These are phyloP conservation scores for Malassezia sp. DNA, from an alignment of 1,284 basidiomycete genomes.

Conservation along the genomic window DNA sequence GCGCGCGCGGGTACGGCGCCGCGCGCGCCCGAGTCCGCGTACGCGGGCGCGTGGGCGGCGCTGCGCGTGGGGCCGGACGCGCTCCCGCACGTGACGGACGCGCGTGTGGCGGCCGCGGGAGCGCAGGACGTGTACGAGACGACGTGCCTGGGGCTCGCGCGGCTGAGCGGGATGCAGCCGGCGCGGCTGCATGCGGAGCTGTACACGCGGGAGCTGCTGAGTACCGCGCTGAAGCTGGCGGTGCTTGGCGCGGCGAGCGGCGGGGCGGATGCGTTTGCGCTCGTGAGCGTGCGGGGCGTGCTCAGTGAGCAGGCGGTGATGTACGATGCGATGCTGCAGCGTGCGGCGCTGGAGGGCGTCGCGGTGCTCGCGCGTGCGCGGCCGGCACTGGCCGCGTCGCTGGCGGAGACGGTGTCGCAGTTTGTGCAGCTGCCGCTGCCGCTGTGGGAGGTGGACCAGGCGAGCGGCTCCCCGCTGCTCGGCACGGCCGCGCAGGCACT, in stretches of 20 bases:
- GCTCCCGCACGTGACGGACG: constrained; percentile 68
- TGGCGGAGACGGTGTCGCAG: constrained; percentile 70
- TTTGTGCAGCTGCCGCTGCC: constrained; percentile 79
- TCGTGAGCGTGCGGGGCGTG: constrained; percentile 61
- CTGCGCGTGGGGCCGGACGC: constrained; percentile 60
- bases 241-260: constrained; percentile 70
- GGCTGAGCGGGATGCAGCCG: not conserved
- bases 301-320: constrained; percentile 71
- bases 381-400: constrained; percentile 62
- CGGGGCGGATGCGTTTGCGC: constrained; percentile 54
- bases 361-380: constrained; percentile 73
- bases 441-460: constrained; percentile 59
- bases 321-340: constrained; percentile 67
- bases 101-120: constrained; percentile 26
- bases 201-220: constrained; percentile 29
- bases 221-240: constrained; percentile 62
- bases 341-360: constrained; percentile 69
- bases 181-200: constrained; percentile 18
- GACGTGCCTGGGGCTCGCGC: not conserved
- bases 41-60: not conserved
- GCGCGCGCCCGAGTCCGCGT: too few species aligned
- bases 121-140: not conserved
- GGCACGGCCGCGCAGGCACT: constrained; percentile 77
- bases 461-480: constrained; percentile 62
- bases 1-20: not conserved